Percentiles rank a stretch among this genome's conserved stretches.
Evolutionary conservation across 768 basidiomycete species (phyloP).

Genomic region (Hygrophorus pudorinus): DNA sequence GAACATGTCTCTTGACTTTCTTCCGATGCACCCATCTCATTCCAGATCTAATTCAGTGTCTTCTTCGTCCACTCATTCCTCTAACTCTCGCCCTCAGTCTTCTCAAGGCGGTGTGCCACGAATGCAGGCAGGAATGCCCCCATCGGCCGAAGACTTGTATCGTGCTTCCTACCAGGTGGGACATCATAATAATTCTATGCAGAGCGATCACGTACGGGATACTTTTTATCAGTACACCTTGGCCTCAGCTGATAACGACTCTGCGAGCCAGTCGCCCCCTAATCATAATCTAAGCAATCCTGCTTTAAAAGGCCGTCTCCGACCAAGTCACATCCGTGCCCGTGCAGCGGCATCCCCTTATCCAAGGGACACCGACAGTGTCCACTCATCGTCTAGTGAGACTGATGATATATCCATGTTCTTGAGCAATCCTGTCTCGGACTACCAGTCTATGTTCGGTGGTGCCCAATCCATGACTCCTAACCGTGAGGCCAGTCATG

Average conservation of each 20-base stretch:
- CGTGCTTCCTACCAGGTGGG: conserved; percentile 50
- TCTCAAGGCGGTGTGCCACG: conserved; percentile 55
- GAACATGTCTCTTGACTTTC: conserved; percentile 61
- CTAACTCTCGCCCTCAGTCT: conserved; percentile 68
- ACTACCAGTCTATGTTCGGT: conserved; percentile 62
- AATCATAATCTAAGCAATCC: conserved; percentile 68
- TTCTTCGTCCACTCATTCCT: conserved; percentile 63
- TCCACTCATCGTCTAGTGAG: conserved; percentile 82
- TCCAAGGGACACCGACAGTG: conserved; percentile 76
- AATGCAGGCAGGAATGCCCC: conserved; percentile 39
- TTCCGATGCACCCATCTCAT: conserved; percentile 46
- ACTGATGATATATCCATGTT: conserved; percentile 83
- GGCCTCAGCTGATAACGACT: conserved; percentile 14
- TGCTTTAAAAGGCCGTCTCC: conserved; percentile 67
- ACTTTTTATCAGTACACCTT: conserved; percentile 12
- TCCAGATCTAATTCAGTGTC: conserved; percentile 75
- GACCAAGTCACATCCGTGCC: conserved; percentile 68
- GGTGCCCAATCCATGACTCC: conserved; percentile 36
- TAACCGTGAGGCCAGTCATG: conserved; percentile 46
- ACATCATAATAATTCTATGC: conserved; percentile 33
- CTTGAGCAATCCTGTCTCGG: conserved; percentile 42
- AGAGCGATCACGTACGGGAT: conserved; percentile 32
- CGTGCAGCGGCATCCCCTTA: conserved; percentile 78
- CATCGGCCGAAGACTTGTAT: conserved; percentile 61
- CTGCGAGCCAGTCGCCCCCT: conserved; percentile 53